phyloP scores from a whole-genome alignment of 371 early-diverging fungal species.

The Apophysomyces variabilis region DNA sequence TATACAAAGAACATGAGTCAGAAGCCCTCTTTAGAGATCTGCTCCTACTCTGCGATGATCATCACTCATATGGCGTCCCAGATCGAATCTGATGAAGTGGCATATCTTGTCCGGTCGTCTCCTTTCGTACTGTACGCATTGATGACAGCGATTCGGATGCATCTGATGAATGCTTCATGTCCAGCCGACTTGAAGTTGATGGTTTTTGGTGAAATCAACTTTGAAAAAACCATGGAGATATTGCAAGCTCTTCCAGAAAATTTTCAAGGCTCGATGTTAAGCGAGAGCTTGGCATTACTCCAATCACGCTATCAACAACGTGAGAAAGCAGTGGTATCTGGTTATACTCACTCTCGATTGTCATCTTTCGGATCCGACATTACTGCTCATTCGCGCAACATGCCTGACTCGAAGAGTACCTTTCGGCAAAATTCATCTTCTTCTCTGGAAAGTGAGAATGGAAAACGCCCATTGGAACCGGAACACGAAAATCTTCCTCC shows the following conservation, averaged over 20 bases:
- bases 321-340: conserved; percentile 9
- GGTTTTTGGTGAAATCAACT: conserved; percentile 25
- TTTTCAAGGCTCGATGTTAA: conserved; percentile 12
- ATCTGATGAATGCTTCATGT: conserved; percentile 43
- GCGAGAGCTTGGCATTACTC: conserved; percentile 8
- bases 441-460: not conserved
- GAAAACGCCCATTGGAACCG: not conserved
- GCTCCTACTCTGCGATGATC: conserved; percentile 40
- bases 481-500: not conserved
- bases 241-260: not conserved
- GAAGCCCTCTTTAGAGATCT: conserved; percentile 42
- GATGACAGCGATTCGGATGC: conserved; percentile 44
- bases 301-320: conserved; percentile 11
- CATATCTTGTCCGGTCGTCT: conserved; percentile 45
- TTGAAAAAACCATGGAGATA: conserved; percentile 17
- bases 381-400: not conserved
- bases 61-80: conserved; percentile 37
- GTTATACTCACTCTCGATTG: conserved; percentile 8
- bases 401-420: not conserved
- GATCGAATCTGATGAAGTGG: conserved; percentile 24
- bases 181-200: conserved; percentile 24
- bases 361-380: not conserved
- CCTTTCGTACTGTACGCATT: conserved; percentile 38
- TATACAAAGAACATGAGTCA: not conserved
- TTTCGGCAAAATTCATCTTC: not conserved